phyloP scores from a whole-genome alignment of 805 yeast genomes.

The Wickerhamomyces strasburgensis region DNA sequence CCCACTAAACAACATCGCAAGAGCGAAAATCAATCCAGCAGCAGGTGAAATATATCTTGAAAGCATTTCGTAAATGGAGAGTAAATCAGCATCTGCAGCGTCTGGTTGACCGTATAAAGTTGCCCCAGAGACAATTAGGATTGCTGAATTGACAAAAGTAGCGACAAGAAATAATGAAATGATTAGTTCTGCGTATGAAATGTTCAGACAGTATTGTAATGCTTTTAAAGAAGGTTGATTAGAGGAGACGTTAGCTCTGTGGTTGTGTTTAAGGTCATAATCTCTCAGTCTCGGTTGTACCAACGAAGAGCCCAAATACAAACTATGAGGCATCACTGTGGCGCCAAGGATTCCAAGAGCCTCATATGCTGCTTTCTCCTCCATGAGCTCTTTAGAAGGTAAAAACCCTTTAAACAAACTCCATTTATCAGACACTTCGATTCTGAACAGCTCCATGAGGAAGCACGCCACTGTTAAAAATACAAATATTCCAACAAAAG shows the following conservation, averaged over 20 bases:
- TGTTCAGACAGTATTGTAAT: conserved; percentile 70
- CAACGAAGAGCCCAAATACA: conserved; percentile 79
- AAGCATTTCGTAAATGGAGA: conserved; percentile 72
- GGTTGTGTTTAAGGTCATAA: conserved; percentile 57
- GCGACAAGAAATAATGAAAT: conserved; percentile 83
- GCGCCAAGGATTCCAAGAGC: conserved; percentile 88
- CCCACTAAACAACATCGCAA: conserved; percentile 87
- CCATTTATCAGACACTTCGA: conserved; percentile 46
- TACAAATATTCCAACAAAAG: conserved; percentile 67
- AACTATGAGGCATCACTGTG: conserved; percentile 91
- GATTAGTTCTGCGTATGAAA: conserved; percentile 76
- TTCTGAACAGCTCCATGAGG: conserved; percentile 58
- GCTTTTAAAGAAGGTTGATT: conserved; percentile 79
- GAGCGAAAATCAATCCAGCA: conserved; percentile 85
- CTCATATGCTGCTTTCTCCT: conserved; percentile 66
- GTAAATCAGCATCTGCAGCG: conserved; percentile 74
- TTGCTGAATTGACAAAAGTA: conserved; percentile 87
- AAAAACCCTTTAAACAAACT: conserved; percentile 62
- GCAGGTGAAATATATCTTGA: conserved; percentile 68
- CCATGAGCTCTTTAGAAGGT: conserved; percentile 56
- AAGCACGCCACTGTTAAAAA: conserved; percentile 73
- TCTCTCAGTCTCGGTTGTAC: conserved; percentile 82
- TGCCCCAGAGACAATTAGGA: conserved; percentile 87
- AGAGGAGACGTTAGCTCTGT: conserved; percentile 28
- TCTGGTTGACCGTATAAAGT: conserved; percentile 63